Conservation (phyloP, 441 rosid species). For the Erodium trifolium region DNA sequence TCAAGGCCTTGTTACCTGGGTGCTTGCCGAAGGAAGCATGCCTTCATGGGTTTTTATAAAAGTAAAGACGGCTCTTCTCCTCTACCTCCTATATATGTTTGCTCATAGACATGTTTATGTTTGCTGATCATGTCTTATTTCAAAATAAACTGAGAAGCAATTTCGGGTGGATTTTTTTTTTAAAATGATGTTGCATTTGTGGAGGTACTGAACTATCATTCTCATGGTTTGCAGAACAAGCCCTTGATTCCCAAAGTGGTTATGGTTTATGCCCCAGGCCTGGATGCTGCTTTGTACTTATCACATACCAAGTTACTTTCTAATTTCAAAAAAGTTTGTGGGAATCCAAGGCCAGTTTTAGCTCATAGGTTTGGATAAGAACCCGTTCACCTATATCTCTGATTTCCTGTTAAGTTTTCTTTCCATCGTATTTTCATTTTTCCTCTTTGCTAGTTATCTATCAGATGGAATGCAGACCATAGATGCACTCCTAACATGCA, state of each 20-base stretch:
- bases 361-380: slow-evolving; percentile 61
- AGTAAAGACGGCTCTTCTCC: slow-evolving; percentile 29
- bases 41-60: slow-evolving; percentile 91
- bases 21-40: slow-evolving; percentile 83
- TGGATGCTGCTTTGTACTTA: slow-evolving; percentile 78
- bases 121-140: not conserved
- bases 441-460: slow-evolving; percentile 52
- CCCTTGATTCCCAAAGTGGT: slow-evolving; percentile 89
- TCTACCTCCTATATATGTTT: not conserved
- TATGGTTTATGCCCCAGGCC: slow-evolving; percentile 84
- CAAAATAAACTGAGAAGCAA: not conserved
- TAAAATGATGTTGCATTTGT: not conserved
- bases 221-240: slow-evolving; percentile 61
- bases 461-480: slow-evolving; percentile 77
- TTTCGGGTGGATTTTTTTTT: not conserved
- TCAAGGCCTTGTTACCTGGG: slow-evolving; percentile 96
- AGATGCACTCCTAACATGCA: slow-evolving; percentile 77
- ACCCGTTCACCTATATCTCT: slow-evolving; percentile 17
- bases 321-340: slow-evolving; percentile 58
- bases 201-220: slow-evolving; percentile 14
- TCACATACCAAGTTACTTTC: slow-evolving; percentile 62
- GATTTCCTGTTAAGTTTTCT: slow-evolving; percentile 6
- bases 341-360: slow-evolving; percentile 71
- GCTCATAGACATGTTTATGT: not conserved
- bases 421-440: slow-evolving; percentile 20